Evolutionary conservation across 371 early-diverging fungal genomes (phyloP).

Genomic region (Mucor lusitanicus): DNA sequence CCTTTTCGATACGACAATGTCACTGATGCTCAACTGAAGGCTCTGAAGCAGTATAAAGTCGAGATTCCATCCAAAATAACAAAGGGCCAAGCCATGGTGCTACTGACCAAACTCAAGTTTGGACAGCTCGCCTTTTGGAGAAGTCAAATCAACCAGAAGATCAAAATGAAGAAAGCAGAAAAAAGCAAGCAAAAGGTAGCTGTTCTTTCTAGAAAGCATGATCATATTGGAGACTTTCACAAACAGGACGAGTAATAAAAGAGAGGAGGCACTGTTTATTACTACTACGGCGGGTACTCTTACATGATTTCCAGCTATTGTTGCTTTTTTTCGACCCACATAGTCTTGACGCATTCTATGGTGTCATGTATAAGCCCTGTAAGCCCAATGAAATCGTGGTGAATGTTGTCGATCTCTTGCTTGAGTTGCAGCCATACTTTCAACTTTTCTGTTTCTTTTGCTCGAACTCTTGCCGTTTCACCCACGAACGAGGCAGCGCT

Average conservation of each 20-base stretch:
- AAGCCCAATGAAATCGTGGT: background rate
- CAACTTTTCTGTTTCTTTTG: background rate
- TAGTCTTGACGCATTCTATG: background rate
- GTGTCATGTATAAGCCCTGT: background rate
- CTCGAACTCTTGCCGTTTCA: background rate
- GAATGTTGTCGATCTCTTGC: background rate
- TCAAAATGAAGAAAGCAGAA: background rate
- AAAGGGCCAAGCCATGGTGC: conserved; percentile 63
- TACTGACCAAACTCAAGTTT: conserved; percentile 50
- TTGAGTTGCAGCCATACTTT: background rate
- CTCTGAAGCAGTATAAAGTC: conserved; percentile 32
- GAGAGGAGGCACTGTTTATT: background rate
- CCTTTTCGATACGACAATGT: conserved; percentile 58
- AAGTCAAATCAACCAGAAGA: background rate
- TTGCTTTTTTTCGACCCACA: background rate
- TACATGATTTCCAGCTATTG: background rate
- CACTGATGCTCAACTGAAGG: conserved; percentile 48
- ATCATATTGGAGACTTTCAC: background rate
- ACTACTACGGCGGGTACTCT: too few species aligned
- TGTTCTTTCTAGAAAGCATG: background rate
- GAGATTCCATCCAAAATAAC: conserved; percentile 29
- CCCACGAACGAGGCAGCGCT: background rate
- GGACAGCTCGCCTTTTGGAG: conserved; percentile 46
- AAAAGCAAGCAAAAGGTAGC: background rate
- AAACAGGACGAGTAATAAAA: background rate